Base-by-base conservation (phyloP, 139 green algal species). In the Micractinium conductrix region DNA sequence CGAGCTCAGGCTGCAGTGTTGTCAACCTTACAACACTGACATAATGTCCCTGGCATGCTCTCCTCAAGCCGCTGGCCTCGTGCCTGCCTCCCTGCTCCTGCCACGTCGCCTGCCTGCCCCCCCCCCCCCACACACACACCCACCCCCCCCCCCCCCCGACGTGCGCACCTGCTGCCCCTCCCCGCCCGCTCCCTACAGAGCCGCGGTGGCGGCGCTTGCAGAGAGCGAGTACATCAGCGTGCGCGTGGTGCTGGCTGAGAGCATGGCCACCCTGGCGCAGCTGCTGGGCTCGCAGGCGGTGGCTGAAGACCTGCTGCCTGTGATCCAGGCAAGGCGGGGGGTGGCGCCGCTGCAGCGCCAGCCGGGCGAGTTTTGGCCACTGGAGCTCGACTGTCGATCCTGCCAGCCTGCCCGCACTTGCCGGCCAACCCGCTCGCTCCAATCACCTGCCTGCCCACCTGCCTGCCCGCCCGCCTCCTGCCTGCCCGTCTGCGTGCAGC, bases 191-290 rank as follows among this genome's bases (percentile, higher is more conserved):
- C 0, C 35, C 37, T 16, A 40, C 76, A 82, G 76, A 40, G 37
- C 55, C 3, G 81, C 78, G 5, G 33, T 85, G 38, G 26, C 24
- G 0, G 30, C 21, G 4, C 74, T 89, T 30, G 37, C 70, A 1
- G 45, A 0, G 58, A 44, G 24, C 37, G 48, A 69, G 38, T 72
- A 79, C 22, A 37, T 50, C 14, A 48, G 42, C 44, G 60, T 65
- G 44, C 75, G 75, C 2, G 38, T 44, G 10, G 55, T 62, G 19
- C 72, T 93, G 86, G 88, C 83, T 28, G 85, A 75, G 30, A 72
- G 74, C 79, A 37, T 93, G 83, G 83, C 85, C 26, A 44, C 60
- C n/a, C 22, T 92, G 65, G 78, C 84, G 26, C 24, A 21, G 4
- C 12, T 76, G 40, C 55, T 90, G 69, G 85, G 83, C 0, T 50